Percentiles rank a stretch among this genome's conserved stretches.
phyloP scores from a whole-genome alignment of 768 basidiomycete genomes.

The Phaffia tasmanica region DNA sequence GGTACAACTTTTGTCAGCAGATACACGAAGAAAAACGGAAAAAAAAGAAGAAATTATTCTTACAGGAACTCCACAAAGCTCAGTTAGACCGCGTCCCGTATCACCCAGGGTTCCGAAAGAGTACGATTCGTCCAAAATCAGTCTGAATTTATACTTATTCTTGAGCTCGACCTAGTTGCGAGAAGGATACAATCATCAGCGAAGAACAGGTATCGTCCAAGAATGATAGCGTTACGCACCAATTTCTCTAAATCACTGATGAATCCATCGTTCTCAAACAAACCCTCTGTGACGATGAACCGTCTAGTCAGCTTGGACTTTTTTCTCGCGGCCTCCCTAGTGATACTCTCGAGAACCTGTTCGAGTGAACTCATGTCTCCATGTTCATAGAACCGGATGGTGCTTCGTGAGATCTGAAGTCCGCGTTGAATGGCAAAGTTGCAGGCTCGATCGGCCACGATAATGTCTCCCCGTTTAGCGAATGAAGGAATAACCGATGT shows the following conservation, averaged over 20 bases:
- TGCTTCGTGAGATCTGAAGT: slow-evolving; percentile 81
- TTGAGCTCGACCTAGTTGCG: slow-evolving; percentile 73
- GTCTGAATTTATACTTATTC: slow-evolving; percentile 84
- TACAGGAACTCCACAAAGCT: slow-evolving; percentile 86
- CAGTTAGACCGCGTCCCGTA: slow-evolving; percentile 88
- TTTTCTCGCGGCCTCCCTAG: slow-evolving; percentile 80
- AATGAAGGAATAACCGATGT: slow-evolving; percentile 94
- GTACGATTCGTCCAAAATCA: slow-evolving; percentile 85
- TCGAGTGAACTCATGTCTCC: slow-evolving; percentile 87
- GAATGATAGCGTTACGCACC: slow-evolving; percentile 44
- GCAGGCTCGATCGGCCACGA: slow-evolving; percentile 94
- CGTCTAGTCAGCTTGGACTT: slow-evolving; percentile 68
- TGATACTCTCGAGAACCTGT: slow-evolving; percentile 66
- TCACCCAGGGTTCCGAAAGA: slow-evolving; percentile 88
- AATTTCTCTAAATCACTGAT: slow-evolving; percentile 87
- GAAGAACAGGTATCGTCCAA: background rate
- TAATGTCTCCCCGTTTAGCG: slow-evolving; percentile 92
- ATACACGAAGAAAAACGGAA: background rate
- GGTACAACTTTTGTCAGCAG: background rate
- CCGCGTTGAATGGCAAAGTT: slow-evolving; percentile 95
- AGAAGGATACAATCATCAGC: too few relatives aligned
- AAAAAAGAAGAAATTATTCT: slow-evolving; percentile 30
- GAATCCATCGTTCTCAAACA: slow-evolving; percentile 87
- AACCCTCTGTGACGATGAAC: slow-evolving; percentile 93
- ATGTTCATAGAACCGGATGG: slow-evolving; percentile 90